These are phyloP conservation scores for Pelargonium myrrhifolium DNA, from an alignment of 441 rosid species.

Conservation along the genomic window DNA sequence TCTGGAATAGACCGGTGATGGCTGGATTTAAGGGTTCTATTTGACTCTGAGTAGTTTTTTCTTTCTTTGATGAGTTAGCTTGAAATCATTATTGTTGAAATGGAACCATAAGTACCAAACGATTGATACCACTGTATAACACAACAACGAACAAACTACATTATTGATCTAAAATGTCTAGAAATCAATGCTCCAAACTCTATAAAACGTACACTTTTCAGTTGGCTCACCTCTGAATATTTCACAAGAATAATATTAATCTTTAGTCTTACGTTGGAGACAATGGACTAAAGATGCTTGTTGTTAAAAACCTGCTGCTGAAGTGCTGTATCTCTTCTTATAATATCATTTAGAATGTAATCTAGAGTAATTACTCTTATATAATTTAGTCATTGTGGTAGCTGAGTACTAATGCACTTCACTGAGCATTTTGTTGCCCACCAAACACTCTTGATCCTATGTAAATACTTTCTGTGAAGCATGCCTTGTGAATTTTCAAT, in stretches of 20 bases:
- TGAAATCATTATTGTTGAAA: too few relatives aligned
- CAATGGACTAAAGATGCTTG: background rate
- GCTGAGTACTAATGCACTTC: background rate
- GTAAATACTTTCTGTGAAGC: constrained; percentile 7
- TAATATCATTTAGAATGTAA: too few relatives aligned
- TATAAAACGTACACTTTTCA: background rate
- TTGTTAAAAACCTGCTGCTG: background rate
- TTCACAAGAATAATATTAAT: background rate
- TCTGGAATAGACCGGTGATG: too few relatives aligned
- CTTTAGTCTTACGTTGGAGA: background rate
- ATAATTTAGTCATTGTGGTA: background rate
- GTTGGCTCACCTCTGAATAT: background rate
- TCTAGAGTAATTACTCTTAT: background rate
- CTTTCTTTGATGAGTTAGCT: too few relatives aligned
- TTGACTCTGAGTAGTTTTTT: too few relatives aligned
- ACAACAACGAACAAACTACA: background rate
- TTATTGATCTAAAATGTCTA: background rate
- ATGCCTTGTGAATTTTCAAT: background rate
- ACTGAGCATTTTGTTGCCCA: background rate
- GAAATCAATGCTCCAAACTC: background rate
- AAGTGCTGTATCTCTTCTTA: too few relatives aligned
- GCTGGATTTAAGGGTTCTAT: too few relatives aligned
- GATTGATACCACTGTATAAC: background rate
- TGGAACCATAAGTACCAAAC: too few relatives aligned
- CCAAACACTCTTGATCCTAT: background rate